Conservation (phyloP, 2,329 filamentous ascomycete genomes). For the Sodiomyces alkalinus region DNA sequence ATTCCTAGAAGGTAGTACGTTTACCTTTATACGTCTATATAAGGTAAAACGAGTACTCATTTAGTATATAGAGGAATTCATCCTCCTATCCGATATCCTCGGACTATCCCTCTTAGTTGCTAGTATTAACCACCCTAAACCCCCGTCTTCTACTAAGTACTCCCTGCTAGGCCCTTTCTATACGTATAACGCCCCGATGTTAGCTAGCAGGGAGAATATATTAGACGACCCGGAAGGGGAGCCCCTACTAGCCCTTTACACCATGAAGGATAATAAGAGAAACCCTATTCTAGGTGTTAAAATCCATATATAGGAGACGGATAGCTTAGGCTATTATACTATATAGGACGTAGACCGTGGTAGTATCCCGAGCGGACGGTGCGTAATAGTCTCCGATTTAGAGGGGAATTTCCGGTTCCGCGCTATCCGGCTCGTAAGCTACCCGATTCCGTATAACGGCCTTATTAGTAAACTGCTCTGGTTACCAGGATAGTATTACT, state of each 20-base stretch:
- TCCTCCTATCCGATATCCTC: conserved; percentile 59
- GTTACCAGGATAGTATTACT: conserved; percentile 54
- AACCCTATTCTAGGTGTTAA: conserved; percentile 45
- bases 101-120: conserved; percentile 63
- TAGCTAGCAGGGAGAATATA: conserved; percentile 39
- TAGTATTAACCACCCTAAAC: conserved; percentile 64
- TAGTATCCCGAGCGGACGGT: conserved; percentile 24
- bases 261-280: conserved; percentile 44
- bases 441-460: conserved; percentile 72
- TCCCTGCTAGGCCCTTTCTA: conserved; percentile 67
- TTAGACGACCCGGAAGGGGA: conserved; percentile 49
- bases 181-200: conserved; percentile 49
- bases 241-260: conserved; percentile 52
- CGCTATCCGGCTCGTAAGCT: conserved; percentile 70
- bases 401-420: conserved; percentile 58
- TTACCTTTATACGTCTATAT: background rate
- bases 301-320: conserved; percentile 69
- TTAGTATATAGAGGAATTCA: conserved; percentile 49
- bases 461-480: conserved; percentile 62
- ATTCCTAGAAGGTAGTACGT: too few relatives aligned
- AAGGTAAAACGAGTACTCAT: too few relatives aligned
- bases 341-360: conserved; percentile 50
- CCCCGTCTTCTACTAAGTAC: conserved; percentile 49
- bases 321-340: conserved; percentile 59
- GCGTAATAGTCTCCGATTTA: conserved; percentile 28